These are phyloP conservation scores for Leccinellum rugosiceps DNA, from an alignment of 768 basidiomycete species.

Conservation along the genomic window DNA sequence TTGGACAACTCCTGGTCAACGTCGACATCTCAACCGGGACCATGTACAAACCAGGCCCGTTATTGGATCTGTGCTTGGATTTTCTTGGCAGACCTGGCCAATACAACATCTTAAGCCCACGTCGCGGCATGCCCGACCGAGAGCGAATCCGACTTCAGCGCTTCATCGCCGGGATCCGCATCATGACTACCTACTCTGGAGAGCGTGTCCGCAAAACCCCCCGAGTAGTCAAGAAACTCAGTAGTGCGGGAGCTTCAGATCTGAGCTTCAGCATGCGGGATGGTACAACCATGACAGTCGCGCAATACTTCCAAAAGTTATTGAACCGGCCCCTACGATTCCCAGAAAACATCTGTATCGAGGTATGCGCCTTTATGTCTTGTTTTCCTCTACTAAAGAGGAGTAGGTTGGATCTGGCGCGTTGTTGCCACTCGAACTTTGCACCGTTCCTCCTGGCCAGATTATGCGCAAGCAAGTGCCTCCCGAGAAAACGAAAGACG, in stretches of 20 bases:
- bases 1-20: slow-evolving; percentile 64
- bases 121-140: slow-evolving; percentile 44
- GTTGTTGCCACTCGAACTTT: slow-evolving; percentile 64
- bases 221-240: slow-evolving; percentile 62
- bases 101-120: slow-evolving; percentile 38
- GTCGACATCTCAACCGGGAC: slow-evolving; percentile 75
- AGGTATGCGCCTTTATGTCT: slow-evolving; percentile 41
- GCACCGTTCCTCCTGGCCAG: slow-evolving; percentile 60
- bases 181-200: slow-evolving; percentile 42
- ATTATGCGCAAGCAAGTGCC: slow-evolving; percentile 73
- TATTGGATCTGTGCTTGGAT: slow-evolving; percentile 58
- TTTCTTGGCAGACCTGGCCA: slow-evolving; percentile 39
- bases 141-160: slow-evolving; percentile 52
- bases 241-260: slow-evolving; percentile 47
- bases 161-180: slow-evolving; percentile 52
- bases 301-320: slow-evolving; percentile 54
- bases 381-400: slow-evolving; percentile 20
- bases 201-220: slow-evolving; percentile 40
- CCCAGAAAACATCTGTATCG: slow-evolving; percentile 65
- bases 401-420: slow-evolving; percentile 59
- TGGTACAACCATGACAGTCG: slow-evolving; percentile 54
- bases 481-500: slow-evolving; percentile 56
- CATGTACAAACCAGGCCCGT: slow-evolving; percentile 65
- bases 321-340: slow-evolving; percentile 52
- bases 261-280: slow-evolving; percentile 56